These are phyloP conservation scores for Penicillium polonicum DNA, from an alignment of 2,329 filamentous ascomycete genomes.

Conservation along the genomic window DNA sequence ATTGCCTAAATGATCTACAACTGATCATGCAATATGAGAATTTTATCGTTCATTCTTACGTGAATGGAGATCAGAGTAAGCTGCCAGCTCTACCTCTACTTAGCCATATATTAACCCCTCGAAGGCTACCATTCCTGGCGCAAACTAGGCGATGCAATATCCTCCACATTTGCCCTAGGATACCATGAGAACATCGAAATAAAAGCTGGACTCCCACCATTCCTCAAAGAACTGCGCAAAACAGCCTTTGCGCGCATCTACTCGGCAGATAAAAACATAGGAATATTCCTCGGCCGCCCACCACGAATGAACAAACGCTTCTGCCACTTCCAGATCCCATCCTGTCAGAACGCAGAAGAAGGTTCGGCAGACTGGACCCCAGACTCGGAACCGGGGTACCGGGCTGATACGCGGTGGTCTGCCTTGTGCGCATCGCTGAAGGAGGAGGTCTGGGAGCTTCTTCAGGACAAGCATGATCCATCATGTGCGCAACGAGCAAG, in stretches of 20 bases:
- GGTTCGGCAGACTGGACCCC: slow-evolving; percentile 14
- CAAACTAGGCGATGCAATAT: slow-evolving; percentile 48
- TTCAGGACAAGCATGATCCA: slow-evolving; percentile 26
- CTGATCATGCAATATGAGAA: slow-evolving; percentile 49
- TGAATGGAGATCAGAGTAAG: slow-evolving; percentile 48
- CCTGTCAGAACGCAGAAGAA: slow-evolving; percentile 7
- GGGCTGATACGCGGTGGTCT: slow-evolving; percentile 30
- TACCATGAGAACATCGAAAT: slow-evolving; percentile 45
- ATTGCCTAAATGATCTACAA: slow-evolving; percentile 47
- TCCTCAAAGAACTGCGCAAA: slow-evolving; percentile 42
- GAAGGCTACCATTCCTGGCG: slow-evolving; percentile 49
- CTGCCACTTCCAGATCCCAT: slow-evolving; percentile 39
- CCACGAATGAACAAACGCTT: slow-evolving; percentile 45
- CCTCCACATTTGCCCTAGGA: slow-evolving; percentile 48
- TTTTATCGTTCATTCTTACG: slow-evolving; percentile 47
- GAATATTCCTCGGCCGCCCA: slow-evolving; percentile 50
- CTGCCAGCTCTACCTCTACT: neutral
- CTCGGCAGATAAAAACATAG: slow-evolving; percentile 49
- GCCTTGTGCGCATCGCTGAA: slow-evolving; percentile 29
- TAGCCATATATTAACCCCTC: neutral
- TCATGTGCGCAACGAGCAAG: slow-evolving; percentile 18
- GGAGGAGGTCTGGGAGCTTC: slow-evolving; percentile 29
- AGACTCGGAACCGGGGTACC: slow-evolving; percentile 22
- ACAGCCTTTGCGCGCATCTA: slow-evolving; percentile 45
- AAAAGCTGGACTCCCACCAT: slow-evolving; percentile 30